These are phyloP conservation scores for Heterobasidion irregulare DNA, from an alignment of 1,284 basidiomycete species.

Conservation along the genomic window DNA sequence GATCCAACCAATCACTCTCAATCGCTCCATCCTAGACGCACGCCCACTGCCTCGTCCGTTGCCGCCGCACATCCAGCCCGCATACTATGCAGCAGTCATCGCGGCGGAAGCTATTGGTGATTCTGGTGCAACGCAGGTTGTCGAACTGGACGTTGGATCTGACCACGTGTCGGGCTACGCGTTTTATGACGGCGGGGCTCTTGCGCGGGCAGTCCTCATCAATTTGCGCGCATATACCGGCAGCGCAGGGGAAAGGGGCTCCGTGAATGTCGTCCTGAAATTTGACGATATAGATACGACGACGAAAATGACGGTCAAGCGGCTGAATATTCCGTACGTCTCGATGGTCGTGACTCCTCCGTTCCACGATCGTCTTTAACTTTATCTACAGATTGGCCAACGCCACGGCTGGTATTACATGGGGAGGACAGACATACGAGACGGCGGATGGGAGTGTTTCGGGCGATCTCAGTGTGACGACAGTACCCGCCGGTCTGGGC, in stretches of 20 bases:
- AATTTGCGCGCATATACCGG: slow-evolving; percentile 41
- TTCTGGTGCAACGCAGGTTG: slow-evolving; percentile 29
- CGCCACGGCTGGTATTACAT: slow-evolving; percentile 44
- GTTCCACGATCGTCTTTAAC: slow-evolving; percentile 9
- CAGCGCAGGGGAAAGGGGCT: slow-evolving; percentile 22
- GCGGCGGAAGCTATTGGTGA: slow-evolving; percentile 33
- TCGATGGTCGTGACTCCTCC: background rate
- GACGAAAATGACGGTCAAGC: slow-evolving; percentile 29
- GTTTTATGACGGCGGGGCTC: slow-evolving; percentile 38
- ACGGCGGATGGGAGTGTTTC: slow-evolving; percentile 38
- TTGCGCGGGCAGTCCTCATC: slow-evolving; percentile 47
- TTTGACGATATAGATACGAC: slow-evolving; percentile 21
- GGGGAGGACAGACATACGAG: slow-evolving; percentile 62
- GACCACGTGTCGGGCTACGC: slow-evolving; percentile 52
- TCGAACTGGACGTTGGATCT: slow-evolving; percentile 44
- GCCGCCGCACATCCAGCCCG: slow-evolving; percentile 47
- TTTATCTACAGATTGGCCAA: slow-evolving; percentile 37
- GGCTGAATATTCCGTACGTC: slow-evolving; percentile 35
- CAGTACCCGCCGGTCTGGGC: slow-evolving; percentile 27
- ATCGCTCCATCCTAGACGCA: slow-evolving; percentile 43
- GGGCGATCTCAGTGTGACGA: slow-evolving; percentile 30
- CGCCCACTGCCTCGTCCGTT: slow-evolving; percentile 35
- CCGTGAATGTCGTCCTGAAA: slow-evolving; percentile 33
- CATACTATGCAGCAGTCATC: slow-evolving; percentile 54
- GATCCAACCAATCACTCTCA: slow-evolving; percentile 49